Evolutionary conservation across 2,329 filamentous ascomycete genomes (phyloP).

Genomic region (Grosmannia penicillata): DNA sequence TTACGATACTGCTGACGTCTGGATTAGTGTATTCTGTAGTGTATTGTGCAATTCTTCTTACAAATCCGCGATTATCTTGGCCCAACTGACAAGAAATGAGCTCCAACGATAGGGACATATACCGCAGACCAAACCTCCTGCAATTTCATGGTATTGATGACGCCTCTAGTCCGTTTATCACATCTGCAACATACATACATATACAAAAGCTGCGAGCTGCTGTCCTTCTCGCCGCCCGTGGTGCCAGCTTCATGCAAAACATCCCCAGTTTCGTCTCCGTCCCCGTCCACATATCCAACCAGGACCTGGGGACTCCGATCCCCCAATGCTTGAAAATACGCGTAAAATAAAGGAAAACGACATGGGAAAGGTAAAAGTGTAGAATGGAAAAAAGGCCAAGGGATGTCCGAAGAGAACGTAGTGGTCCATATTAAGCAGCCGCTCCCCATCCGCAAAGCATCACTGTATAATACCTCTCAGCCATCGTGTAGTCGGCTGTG

Average conservation of each 20-base stretch:
- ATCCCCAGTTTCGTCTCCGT: background rate
- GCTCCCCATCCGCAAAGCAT: background rate
- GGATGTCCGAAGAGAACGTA: background rate
- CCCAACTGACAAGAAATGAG: no score
- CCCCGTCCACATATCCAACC: background rate
- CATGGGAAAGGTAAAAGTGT: no score
- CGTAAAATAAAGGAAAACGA: no score
- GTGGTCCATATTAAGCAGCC: background rate
- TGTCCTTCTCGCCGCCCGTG: background rate
- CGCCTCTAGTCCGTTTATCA: background rate
- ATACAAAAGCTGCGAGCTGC: background rate
- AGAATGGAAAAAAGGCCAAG: no score
- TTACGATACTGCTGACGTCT: no score
- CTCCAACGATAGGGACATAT: no score
- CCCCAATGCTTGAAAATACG: no score
- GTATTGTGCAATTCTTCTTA: no score
- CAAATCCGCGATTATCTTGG: no score
- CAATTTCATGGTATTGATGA: conserved; percentile 1
- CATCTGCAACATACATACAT: background rate
- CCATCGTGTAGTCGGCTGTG: background rate
- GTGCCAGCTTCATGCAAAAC: background rate
- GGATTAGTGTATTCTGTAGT: no score
- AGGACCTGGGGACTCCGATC: no score
- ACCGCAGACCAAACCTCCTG: no score
- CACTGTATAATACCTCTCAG: background rate